Evolutionary conservation across 768 basidiomycete species (phyloP).

Genomic region (Lentinula lateritia): DNA sequence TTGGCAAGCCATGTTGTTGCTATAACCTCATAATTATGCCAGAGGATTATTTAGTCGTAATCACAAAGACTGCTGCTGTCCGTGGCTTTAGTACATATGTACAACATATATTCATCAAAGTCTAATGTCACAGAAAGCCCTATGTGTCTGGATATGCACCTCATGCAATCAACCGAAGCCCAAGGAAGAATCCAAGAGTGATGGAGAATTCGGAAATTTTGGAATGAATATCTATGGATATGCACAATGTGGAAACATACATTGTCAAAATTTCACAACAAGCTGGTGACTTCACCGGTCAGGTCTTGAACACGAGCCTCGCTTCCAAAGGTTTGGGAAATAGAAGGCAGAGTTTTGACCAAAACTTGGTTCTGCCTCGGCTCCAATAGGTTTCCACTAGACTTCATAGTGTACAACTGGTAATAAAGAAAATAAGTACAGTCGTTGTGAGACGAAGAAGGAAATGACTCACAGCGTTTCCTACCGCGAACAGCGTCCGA

Average conservation of each 20-base stretch:
- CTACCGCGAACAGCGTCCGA: constrained; percentile 65
- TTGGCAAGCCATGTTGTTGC: too few relatives aligned
- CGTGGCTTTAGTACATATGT: too few relatives aligned
- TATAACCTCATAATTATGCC: neutral
- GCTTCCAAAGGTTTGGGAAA: constrained; percentile 31
- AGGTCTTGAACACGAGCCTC: constrained; percentile 57
- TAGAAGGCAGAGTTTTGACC: constrained; percentile 31
- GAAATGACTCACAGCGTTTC: constrained; percentile 53
- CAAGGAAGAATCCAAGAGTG: too few relatives aligned
- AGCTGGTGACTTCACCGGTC: constrained; percentile 36
- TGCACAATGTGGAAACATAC: neutral
- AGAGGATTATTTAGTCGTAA: neutral
- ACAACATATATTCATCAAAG: too few relatives aligned
- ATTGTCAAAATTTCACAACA: neutral
- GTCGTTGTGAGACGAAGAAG: neutral
- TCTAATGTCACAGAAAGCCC: too few relatives aligned
- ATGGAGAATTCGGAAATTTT: too few relatives aligned
- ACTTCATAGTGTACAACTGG: constrained; percentile 47
- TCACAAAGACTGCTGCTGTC: too few relatives aligned
- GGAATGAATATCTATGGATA: too few relatives aligned
- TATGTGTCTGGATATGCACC: too few relatives aligned
- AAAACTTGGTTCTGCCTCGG: constrained; percentile 36
- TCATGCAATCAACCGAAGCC: too few relatives aligned
- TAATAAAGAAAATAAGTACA: constrained; percentile 6
- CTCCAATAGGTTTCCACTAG: constrained; percentile 27